Percentiles rank a stretch among this genome's conserved stretches.
Evolutionary conservation across 1,139 yeast species (phyloP).

Genomic region (Protomyces inundatus): DNA sequence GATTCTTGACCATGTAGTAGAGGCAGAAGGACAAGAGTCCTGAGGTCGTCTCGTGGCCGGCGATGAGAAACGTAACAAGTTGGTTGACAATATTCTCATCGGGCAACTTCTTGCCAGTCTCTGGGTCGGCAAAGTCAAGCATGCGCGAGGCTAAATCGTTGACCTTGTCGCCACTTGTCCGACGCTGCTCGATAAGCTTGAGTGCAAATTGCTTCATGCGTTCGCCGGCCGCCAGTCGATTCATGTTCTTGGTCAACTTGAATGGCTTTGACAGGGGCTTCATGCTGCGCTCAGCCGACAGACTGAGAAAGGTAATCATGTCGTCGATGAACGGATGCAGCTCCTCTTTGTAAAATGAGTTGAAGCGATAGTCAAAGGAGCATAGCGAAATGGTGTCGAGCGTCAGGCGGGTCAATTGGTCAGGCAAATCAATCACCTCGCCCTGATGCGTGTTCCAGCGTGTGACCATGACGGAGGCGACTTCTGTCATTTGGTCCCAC

Average conservation of each 20-base stretch:
- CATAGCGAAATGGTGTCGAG: constrained; percentile 26
- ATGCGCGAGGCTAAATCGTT: constrained; percentile 11
- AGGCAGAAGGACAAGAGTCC: constrained; percentile 28
- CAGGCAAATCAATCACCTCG: constrained; percentile 16
- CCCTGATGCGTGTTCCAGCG: constrained; percentile 23
- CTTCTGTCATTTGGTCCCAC: constrained; percentile 25
- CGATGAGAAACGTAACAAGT: constrained; percentile 31
- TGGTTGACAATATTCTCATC: constrained; percentile 21
- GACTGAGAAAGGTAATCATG: constrained; percentile 20
- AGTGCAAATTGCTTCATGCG: constrained; percentile 23
- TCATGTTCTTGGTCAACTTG: constrained; percentile 13
- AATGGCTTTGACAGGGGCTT: constrained; percentile 8
- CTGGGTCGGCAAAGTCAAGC: constrained; percentile 25
- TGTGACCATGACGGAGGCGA: constrained; percentile 18
- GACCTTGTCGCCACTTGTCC: constrained; percentile 5
- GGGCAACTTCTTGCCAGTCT: constrained; percentile 19
- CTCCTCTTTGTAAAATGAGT: constrained; percentile 26
- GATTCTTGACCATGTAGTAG: constrained; percentile 27
- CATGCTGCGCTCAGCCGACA: constrained; percentile 16
- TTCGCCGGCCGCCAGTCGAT: constrained; percentile 18
- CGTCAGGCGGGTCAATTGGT: constrained; percentile 25
- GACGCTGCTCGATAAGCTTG: constrained; percentile 11
- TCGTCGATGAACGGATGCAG: constrained; percentile 26
- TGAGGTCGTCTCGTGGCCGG: constrained; percentile 33
- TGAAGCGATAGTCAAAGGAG: constrained; percentile 26